A percentile compares a stretch with the other conserved stretches of the same genome.
These are phyloP conservation scores for Aureobasidium sp. DNA, from an alignment of 2,329 filamentous ascomycete genomes.

Conservation along the genomic window DNA sequence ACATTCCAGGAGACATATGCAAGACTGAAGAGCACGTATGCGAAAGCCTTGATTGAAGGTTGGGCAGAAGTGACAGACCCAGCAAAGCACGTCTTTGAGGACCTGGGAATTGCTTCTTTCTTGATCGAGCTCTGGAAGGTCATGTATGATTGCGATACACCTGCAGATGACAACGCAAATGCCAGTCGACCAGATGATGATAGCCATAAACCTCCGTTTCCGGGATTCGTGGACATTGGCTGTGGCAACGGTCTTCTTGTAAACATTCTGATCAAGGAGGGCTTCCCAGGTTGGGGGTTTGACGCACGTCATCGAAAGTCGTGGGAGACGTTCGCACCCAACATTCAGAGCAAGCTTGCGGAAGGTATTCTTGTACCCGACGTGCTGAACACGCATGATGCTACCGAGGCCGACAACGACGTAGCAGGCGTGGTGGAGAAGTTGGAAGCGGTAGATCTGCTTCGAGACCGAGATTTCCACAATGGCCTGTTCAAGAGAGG, in stretches of 20 bases:
- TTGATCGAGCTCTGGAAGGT: conserved; percentile 82
- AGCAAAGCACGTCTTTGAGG: conserved; percentile 89
- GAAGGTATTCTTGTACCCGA: conserved; percentile 54
- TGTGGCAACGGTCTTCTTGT: conserved; percentile 92
- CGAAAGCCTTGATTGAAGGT: conserved; percentile 55
- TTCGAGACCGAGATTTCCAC: conserved; percentile 28
- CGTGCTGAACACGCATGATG: conserved; percentile 22
- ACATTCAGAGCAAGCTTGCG: conserved; percentile 42
- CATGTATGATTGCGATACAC: conserved; percentile 52
- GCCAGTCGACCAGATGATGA: background rate
- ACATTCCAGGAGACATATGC: conserved; percentile 75
- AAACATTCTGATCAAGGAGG: conserved; percentile 69
- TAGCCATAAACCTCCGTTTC: conserved; percentile 44
- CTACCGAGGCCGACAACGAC: background rate
- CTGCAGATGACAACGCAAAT: background rate
- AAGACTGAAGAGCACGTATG: conserved; percentile 70
- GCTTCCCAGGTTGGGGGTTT: conserved; percentile 81
- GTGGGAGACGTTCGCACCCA: conserved; percentile 61
- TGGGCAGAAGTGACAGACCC: conserved; percentile 89
- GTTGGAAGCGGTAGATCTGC: conserved; percentile 4
- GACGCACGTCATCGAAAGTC: conserved; percentile 80
- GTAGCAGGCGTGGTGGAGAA: background rate
- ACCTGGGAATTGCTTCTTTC: conserved; percentile 83
- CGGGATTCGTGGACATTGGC: conserved; percentile 90
- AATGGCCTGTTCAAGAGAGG: conserved; percentile 56